A percentile compares a stretch with the other conserved stretches of the same genome.
Conservation (phyloP, 2,329 filamentous ascomycete genomes). For the Orbilia blumenaviensis region DNA sequence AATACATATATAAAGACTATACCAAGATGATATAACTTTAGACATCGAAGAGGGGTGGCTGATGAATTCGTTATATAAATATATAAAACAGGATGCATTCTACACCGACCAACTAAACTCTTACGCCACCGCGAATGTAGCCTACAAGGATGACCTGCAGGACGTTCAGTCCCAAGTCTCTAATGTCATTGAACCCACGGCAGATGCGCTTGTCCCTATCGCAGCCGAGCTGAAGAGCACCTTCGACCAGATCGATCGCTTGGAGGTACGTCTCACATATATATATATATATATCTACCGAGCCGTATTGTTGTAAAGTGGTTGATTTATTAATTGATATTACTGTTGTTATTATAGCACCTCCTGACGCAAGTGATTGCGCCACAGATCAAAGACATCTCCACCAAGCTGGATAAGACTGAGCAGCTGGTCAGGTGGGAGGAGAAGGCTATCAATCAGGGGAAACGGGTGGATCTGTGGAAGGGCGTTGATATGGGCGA, state of each 20-base stretch:
- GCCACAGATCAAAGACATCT: constrained; percentile 56
- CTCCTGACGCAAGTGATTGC: constrained; percentile 54
- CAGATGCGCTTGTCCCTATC: constrained; percentile 55
- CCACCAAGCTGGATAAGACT: constrained; percentile 56
- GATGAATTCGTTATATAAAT: not conserved
- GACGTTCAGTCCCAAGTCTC: constrained; percentile 56
- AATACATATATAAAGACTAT: not conserved
- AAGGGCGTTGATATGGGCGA: constrained; percentile 52
- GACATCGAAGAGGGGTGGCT: not conserved
- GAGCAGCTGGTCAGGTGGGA: constrained; percentile 56
- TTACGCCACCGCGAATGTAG: constrained; percentile 14
- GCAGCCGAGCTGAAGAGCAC: constrained; percentile 56
- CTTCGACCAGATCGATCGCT: constrained; percentile 57
- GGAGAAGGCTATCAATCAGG: constrained; percentile 55
- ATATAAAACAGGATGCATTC: constrained; percentile 24
- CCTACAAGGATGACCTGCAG: constrained; percentile 43
- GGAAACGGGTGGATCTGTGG: constrained; percentile 56
- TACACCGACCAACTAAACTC: constrained; percentile 20
- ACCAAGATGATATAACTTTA: not conserved
- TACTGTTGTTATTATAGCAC: constrained; percentile 15
- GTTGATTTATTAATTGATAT: not conserved
- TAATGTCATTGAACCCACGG: constrained; percentile 57
- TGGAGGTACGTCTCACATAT: constrained; percentile 54
- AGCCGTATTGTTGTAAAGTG: not conserved
- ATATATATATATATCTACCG: not conserved